A percentile compares a stretch with the other conserved stretches of the same genome.
Conservation (phyloP, 352 stramenopile genomes). For the Ochromonadaceae sp. region DNA sequence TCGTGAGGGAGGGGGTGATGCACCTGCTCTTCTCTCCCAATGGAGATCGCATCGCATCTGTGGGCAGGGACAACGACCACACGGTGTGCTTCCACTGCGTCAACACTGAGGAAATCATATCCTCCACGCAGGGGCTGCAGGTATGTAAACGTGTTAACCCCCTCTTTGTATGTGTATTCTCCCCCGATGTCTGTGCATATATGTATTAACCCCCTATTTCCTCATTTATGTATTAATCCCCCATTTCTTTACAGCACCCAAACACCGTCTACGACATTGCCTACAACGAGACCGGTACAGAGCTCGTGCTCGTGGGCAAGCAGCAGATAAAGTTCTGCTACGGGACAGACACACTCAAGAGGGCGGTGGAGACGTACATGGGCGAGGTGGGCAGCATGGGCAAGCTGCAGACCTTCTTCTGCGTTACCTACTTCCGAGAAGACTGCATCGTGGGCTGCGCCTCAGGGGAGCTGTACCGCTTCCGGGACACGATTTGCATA, state of each 20-base stretch:
- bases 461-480: conserved; percentile 60
- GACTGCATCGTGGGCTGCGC: conserved; percentile 58
- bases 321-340: conserved; percentile 25
- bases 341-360: neutral
- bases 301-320: conserved; percentile 50
- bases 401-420: conserved; percentile 51
- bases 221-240: no score
- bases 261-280: conserved; percentile 51
- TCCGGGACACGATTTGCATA: conserved; percentile 47
- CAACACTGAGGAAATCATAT: conserved; percentile 15
- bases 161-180: no score
- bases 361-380: neutral
- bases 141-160: no score
- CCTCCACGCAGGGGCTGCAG: conserved; percentile 28
- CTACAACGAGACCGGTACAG: conserved; percentile 46
- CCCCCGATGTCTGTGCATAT: no score
- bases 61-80: conserved; percentile 44
- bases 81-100: conserved; percentile 28
- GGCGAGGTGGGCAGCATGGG: conserved; percentile 23
- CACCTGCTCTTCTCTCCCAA: conserved; percentile 43
- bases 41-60: conserved; percentile 48
- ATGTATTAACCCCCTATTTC: no score
- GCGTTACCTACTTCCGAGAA: conserved; percentile 47
- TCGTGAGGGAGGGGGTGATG: conserved; percentile 22
- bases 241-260: no score